Evolutionary conservation across 495 filamentous ascomycete species (phyloP), one percentile per base, ranked within the genome.

Genomic region (Pseudoneurospora amorphoporcata): DNA sequence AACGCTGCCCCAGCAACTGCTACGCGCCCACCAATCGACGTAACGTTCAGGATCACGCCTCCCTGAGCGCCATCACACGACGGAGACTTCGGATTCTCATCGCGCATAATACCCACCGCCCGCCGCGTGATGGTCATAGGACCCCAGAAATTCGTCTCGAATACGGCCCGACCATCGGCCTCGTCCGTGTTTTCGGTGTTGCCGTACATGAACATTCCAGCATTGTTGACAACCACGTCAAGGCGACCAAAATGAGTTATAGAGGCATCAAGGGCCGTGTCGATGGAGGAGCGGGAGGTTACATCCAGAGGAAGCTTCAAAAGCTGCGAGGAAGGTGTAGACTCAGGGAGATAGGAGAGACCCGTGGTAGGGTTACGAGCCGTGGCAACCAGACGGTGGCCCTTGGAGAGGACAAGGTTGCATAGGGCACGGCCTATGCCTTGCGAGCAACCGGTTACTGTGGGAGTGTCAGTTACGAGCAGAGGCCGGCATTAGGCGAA

Each of bases 191-290:
- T 78, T 75, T 89, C 87, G 12, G 84, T 82, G 70, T 83, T 83
- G 6, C 86, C 86, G 14, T 72, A 58, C 6, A 85, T 79, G 6
- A 79, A 75, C 73, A 87, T 87, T 23, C 87, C 87, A 3, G 87
- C 87, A 68, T 88, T 89, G 80, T 89, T 88, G 73, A 88, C 84
- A 23, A 87, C 76, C 23, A 88, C 83, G 70, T 89, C 86, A 71
- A 89, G 80, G 42, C 82, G 84, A 37, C 77, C 76, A 74, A 87
- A 87, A 42, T 78, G 79, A 0, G 71, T 73, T 1, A 85, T 39
- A 1, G 83, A 76, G 1, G 75, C 72, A 7, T 74, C 38, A 19
- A 89, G 72, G 4, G 86, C 84, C 0, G 78, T 75, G 19, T 81
- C 76, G 70, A 89, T 83, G 10, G 80, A 80, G 12, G 74, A 68